phyloP scores from a whole-genome alignment of 1,139 yeast genomes.

The Suhomyces atakaporum region DNA sequence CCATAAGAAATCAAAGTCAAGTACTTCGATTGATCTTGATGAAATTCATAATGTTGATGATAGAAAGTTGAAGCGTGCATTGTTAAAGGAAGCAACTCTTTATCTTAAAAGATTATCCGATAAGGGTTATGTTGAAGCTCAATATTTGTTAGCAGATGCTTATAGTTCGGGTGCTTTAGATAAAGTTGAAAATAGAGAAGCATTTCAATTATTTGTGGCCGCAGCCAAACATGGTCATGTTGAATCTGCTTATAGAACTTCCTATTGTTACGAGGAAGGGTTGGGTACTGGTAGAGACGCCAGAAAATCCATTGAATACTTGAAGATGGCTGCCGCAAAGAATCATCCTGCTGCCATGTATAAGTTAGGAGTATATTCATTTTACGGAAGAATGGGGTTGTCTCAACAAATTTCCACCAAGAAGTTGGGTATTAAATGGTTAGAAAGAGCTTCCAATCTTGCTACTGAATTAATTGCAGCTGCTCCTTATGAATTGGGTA shows the following conservation, averaged over 20 bases:
- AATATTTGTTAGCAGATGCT: conserved; percentile 86
- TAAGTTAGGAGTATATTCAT: conserved; percentile 84
- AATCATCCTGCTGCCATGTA: conserved; percentile 97
- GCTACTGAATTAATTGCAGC: conserved; percentile 86
- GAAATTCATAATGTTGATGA: conserved; percentile 27
- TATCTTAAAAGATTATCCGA: conserved; percentile 75
- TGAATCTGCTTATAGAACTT: conserved; percentile 89
- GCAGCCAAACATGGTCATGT: conserved; percentile 94
- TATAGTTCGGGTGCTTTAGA: conserved; percentile 85
- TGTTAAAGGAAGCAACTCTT: conserved; percentile 73
- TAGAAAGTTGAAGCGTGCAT: conserved; percentile 43
- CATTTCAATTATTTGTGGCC: conserved; percentile 73
- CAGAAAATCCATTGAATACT: conserved; percentile 78
- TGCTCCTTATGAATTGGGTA: conserved; percentile 91
- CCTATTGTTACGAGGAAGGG: conserved; percentile 91
- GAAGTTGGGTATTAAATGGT: conserved; percentile 90
- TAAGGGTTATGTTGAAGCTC: conserved; percentile 86
- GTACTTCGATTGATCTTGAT: conserved; percentile 26
- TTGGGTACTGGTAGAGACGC: conserved; percentile 90
- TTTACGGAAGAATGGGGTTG: conserved; percentile 82
- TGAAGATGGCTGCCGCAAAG: conserved; percentile 85
- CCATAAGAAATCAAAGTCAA: conserved; percentile 21
- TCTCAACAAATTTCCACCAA: conserved; percentile 67
- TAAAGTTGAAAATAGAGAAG: conserved; percentile 75
- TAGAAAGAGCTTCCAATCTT: conserved; percentile 78